Base-by-base conservation (phyloP, 768 basidiomycete genomes). In the Pholiota conissans region DNA sequence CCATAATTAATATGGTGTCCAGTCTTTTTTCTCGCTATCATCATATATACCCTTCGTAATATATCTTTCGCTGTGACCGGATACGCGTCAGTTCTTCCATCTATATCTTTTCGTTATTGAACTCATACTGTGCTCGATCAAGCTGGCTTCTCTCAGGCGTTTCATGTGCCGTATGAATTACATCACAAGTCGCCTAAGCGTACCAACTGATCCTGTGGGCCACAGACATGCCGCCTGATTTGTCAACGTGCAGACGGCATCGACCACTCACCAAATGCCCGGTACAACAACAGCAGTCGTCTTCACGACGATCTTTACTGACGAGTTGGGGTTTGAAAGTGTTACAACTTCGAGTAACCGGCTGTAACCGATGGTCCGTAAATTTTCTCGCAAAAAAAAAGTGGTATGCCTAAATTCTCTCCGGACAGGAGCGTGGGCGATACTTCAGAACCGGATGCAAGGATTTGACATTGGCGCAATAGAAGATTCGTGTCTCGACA, bases 191-290 rank as follows among this genome's bases (percentile, higher is more conserved):
- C 30, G 30, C 13, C 30, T 30, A 22, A 20, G 6, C 42, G 18
- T 5, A 14, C 51, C 18, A 10, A n/a, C 13, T 16, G 39, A 24
- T 30, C 39, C 32, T n/a, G 29, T 54, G 11, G 50, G 32, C 14
- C n/a, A 47, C 45, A 69, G 69, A 64, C 65, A 27, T 68, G 65
- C 57, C 64, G 69, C 4, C 29, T 67, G 20, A 69, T n/a, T 68
- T 37, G 60, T 63, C 58, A 69, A 69, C 55, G 61, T 68, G 62
- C 63, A 65, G 39, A 55, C 37, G 9, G 39, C 51, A 18, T 39
- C 59, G 3, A 5, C 46, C 20, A 55, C 46, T n/a, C 35, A 45
- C 20, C 54, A 58, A 2, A 20, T 30, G 16, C 32, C 49, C 10
- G 46, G 55, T 34, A 54, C 49, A 8, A 59, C 61, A 7, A 64